Conservation (phyloP, 176 grass and related monocot genomes). For the Zizania latifolia region DNA sequence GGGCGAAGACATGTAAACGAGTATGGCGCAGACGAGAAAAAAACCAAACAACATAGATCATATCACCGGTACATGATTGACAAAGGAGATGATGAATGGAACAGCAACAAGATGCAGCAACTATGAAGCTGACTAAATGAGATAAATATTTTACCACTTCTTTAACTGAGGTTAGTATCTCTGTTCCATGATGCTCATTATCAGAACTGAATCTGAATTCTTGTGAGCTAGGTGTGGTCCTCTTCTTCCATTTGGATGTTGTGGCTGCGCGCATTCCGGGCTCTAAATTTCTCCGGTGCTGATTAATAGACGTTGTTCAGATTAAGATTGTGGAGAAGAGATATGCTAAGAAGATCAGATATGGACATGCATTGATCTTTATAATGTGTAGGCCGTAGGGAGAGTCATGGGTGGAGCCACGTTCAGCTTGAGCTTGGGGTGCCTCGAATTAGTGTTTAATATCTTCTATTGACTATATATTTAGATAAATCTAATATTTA, state of each 20-base stretch:
- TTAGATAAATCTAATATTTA: too few species aligned
- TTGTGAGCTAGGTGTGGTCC: slow-evolving; percentile 15
- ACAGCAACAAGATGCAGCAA: not conserved
- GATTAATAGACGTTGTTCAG: slow-evolving; percentile 13
- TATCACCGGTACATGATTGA: slow-evolving; percentile 21
- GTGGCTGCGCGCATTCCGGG: slow-evolving; percentile 36
- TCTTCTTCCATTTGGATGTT: not conserved
- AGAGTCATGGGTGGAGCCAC: too few species aligned
- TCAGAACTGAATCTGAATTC: slow-evolving; percentile 1
- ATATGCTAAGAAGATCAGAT: not conserved
- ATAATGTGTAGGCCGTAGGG: too few species aligned
- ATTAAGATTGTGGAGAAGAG: not conserved
- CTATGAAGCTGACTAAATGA: not conserved
- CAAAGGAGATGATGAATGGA: not conserved
- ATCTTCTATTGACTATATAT: too few species aligned
- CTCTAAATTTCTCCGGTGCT: slow-evolving; percentile 4
- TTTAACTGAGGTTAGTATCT: not conserved
- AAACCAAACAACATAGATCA: too few species aligned
- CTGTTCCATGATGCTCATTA: not conserved
- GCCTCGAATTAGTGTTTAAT: too few species aligned
- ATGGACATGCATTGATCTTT: too few species aligned
- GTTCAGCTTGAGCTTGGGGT: too few species aligned
- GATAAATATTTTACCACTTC: not conserved
- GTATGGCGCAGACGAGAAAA: too few species aligned
- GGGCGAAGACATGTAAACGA: too few species aligned